phyloP scores from a whole-genome alignment of 2,329 filamentous ascomycete species.

The Colletotrichum shisoi region DNA sequence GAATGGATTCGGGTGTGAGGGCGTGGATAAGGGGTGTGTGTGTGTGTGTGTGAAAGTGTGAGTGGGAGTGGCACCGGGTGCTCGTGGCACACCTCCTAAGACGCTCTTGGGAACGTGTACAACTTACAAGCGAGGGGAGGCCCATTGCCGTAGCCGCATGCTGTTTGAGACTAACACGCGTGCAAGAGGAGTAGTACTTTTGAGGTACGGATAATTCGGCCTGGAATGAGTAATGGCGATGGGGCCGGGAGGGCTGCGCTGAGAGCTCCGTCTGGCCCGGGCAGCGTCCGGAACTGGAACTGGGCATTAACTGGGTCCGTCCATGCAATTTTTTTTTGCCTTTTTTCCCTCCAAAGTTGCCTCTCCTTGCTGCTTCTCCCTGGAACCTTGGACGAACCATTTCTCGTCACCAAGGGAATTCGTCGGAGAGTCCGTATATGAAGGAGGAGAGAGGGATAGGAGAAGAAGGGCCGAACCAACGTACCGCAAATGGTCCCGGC shows the following conservation, averaged over 20 bases:
- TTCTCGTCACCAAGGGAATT: slow-evolving; percentile 6
- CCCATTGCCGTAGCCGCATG: slow-evolving; percentile 12
- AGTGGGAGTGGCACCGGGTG: slow-evolving; percentile 17
- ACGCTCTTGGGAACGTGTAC: slow-evolving; percentile 1
- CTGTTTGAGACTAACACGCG: slow-evolving; percentile 19
- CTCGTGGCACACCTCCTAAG: slow-evolving; percentile 19
- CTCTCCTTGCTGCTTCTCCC: slow-evolving; percentile 19
- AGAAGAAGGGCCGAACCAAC: slow-evolving; percentile 33
- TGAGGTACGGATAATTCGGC: slow-evolving; percentile 32
- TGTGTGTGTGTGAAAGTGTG: background rate
- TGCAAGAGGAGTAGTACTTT: slow-evolving; percentile 1
- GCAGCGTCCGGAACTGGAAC: slow-evolving; percentile 36
- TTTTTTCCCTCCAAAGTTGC: background rate
- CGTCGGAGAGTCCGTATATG: background rate
- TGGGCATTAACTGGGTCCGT: slow-evolving; percentile 37
- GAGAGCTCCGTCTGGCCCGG: slow-evolving; percentile 38
- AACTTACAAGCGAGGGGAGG: background rate
- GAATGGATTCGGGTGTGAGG: background rate
- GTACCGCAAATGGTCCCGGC: slow-evolving; percentile 12
- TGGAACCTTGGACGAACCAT: slow-evolving; percentile 10
- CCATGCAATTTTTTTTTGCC: slow-evolving; percentile 31
- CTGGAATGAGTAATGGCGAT: slow-evolving; percentile 38
- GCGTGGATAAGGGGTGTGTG: background rate
- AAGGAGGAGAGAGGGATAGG: background rate
- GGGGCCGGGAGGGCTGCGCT: slow-evolving; percentile 33